Conservation (phyloP, 257 asterid species). For the Asclepias syriaca region DNA sequence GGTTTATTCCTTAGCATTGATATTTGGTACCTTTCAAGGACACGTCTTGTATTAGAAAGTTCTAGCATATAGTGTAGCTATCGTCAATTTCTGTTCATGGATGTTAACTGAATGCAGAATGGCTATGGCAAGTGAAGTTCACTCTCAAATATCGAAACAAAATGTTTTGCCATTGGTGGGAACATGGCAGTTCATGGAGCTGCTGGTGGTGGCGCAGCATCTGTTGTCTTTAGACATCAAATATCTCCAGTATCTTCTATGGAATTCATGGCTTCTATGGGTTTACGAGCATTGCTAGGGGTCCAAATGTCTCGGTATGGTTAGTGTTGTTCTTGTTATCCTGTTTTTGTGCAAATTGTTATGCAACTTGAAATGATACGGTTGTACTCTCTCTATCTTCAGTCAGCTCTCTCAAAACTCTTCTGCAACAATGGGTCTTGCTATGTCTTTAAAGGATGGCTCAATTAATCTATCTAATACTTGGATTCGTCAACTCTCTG, state of each 20-base stretch:
- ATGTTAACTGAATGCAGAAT: slow-evolving; percentile 51
- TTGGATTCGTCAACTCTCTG: slow-evolving; percentile 89
- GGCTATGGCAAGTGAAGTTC: slow-evolving; percentile 91
- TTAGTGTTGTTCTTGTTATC: slow-evolving; percentile 3
- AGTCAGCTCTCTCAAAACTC: slow-evolving; percentile 84
- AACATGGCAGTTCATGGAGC: slow-evolving; percentile 63
- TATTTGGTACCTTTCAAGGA: background rate
- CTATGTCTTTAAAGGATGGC: slow-evolving; percentile 85
- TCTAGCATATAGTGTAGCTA: background rate
- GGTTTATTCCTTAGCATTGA: background rate
- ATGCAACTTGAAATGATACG: background rate
- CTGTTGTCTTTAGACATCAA: slow-evolving; percentile 69
- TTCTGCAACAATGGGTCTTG: slow-evolving; percentile 69
- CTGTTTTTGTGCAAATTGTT: slow-evolving; percentile 2
- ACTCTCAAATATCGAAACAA: slow-evolving; percentile 63
- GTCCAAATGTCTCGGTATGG: slow-evolving; percentile 74
- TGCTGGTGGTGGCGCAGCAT: slow-evolving; percentile 83
- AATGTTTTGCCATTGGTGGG: slow-evolving; percentile 70
- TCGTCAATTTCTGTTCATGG: slow-evolving; percentile 16
- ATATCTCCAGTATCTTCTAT: slow-evolving; percentile 62
- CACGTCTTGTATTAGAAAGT: background rate
- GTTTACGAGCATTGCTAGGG: slow-evolving; percentile 77
- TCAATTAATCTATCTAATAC: slow-evolving; percentile 79
- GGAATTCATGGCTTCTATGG: slow-evolving; percentile 74
- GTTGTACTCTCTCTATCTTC: slow-evolving; percentile 19